phyloP scores from a whole-genome alignment of 106 monocot species.

The Dioscorea zingiberensis region DNA sequence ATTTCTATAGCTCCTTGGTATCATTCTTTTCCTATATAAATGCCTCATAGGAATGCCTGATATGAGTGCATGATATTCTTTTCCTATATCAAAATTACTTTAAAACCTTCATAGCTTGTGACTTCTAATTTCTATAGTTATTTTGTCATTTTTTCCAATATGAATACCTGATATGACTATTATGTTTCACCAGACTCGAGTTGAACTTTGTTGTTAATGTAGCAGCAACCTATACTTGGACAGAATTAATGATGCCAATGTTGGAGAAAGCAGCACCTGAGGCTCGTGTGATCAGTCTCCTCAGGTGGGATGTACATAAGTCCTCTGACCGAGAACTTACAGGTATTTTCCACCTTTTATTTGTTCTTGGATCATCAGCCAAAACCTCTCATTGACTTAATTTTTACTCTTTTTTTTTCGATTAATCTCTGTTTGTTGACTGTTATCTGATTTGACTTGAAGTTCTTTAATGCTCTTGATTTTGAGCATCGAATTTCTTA shows the following conservation, averaged over 20 bases:
- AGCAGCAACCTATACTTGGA: conserved; percentile 74
- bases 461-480: neutral
- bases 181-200: conserved; percentile 50
- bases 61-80: no score
- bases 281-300: conserved; percentile 80
- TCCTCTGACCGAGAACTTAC: conserved; percentile 61
- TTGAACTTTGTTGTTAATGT: conserved; percentile 88
- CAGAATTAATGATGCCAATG: conserved; percentile 70
- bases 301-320: conserved; percentile 86
- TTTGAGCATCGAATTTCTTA: neutral
- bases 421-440: neutral
- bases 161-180: neutral
- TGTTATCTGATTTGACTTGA: neutral
- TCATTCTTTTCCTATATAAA: no score
- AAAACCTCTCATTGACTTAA: no score
- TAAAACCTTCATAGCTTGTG: neutral
- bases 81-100: no score
- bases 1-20: no score
- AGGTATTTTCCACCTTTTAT: conserved; percentile 23
- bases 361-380: neutral
- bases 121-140: neutral
- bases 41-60: no score
- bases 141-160: neutral
- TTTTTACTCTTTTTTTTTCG: no score
- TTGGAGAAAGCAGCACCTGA: conserved; percentile 83